These are phyloP conservation scores for Cordyceps javanica DNA, from an alignment of 2,329 filamentous ascomycete genomes.

Conservation along the genomic window DNA sequence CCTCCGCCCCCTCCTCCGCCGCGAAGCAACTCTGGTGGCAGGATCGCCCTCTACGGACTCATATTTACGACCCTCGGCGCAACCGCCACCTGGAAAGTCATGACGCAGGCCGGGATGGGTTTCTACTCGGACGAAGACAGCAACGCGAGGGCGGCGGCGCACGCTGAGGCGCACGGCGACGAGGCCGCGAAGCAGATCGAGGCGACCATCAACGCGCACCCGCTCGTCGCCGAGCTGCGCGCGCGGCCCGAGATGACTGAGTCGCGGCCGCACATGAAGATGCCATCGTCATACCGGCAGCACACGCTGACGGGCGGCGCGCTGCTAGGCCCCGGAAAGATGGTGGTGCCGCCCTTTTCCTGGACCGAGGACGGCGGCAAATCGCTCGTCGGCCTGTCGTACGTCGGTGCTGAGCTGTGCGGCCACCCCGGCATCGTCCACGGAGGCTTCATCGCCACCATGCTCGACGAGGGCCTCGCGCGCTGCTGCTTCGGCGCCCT, in stretches of 20 bases:
- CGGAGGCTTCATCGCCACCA: slow-evolving; percentile 83
- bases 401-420: slow-evolving; percentile 73
- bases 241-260: slow-evolving; percentile 61
- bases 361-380: slow-evolving; percentile 69
- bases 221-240: slow-evolving; percentile 65
- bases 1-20: not conserved
- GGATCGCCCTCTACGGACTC: slow-evolving; percentile 24
- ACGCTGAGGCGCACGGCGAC: slow-evolving; percentile 43
- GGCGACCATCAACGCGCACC: slow-evolving; percentile 66
- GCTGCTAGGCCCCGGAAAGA: slow-evolving; percentile 65
- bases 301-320: slow-evolving; percentile 80
- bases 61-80: slow-evolving; percentile 27
- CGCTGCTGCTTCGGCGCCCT: slow-evolving; percentile 83
- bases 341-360: slow-evolving; percentile 73
- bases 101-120: slow-evolving; percentile 30
- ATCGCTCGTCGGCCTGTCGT: slow-evolving; percentile 64
- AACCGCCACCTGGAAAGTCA: slow-evolving; percentile 29
- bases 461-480: slow-evolving; percentile 85
- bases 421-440: slow-evolving; percentile 89
- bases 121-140: slow-evolving; percentile 62
- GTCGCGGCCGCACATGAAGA: slow-evolving; percentile 79
- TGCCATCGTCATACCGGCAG: slow-evolving; percentile 61
- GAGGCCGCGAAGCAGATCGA: slow-evolving; percentile 57
- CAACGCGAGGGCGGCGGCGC: slow-evolving; percentile 46
- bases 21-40: slow-evolving; percentile 17